phyloP scores from a whole-genome alignment of 2,329 filamentous ascomycete genomes.

The Lecanoromycetidae sp. region DNA sequence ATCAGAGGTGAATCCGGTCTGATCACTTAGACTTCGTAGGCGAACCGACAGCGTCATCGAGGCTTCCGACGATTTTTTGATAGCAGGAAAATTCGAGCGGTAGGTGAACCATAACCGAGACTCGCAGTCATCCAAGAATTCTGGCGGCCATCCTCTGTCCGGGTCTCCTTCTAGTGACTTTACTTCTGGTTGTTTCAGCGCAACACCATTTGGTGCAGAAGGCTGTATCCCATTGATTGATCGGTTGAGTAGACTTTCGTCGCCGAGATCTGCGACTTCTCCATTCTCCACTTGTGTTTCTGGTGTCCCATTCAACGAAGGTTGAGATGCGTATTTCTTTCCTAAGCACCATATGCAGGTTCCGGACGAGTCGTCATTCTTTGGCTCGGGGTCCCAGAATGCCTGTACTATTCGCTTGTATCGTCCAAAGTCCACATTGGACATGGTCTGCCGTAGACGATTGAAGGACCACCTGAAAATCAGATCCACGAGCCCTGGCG shows the following conservation, averaged over 20 bases:
- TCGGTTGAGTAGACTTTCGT: too few species aligned
- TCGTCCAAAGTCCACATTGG: conserved; percentile 61
- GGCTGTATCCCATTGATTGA: too few species aligned
- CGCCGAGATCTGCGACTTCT: background rate
- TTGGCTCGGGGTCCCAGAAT: conserved; percentile 83
- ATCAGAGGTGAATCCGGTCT: conserved; percentile 77
- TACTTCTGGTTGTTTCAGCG: conserved; percentile 15
- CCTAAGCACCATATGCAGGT: conserved; percentile 77
- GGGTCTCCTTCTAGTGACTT: conserved; percentile 20
- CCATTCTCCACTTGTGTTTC: background rate
- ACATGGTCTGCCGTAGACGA: conserved; percentile 42
- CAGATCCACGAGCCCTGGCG: too few species aligned
- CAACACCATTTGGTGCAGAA: conserved; percentile 14
- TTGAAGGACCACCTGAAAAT: too few species aligned
- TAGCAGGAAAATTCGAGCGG: conserved; percentile 70
- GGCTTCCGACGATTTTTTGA: conserved; percentile 63
- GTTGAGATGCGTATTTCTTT: conserved; percentile 36
- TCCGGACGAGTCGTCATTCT: conserved; percentile 57
- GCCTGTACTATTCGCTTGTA: conserved; percentile 76
- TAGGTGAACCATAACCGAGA: conserved; percentile 95
- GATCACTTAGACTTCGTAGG: conserved; percentile 67
- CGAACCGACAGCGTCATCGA: conserved; percentile 74
- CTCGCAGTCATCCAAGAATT: conserved; percentile 86
- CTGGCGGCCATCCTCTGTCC: conserved; percentile 60
- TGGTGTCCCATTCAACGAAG: background rate